phyloP scores from a whole-genome alignment of 2,329 filamentous ascomycete species.

The Colletotrichum sp. region DNA sequence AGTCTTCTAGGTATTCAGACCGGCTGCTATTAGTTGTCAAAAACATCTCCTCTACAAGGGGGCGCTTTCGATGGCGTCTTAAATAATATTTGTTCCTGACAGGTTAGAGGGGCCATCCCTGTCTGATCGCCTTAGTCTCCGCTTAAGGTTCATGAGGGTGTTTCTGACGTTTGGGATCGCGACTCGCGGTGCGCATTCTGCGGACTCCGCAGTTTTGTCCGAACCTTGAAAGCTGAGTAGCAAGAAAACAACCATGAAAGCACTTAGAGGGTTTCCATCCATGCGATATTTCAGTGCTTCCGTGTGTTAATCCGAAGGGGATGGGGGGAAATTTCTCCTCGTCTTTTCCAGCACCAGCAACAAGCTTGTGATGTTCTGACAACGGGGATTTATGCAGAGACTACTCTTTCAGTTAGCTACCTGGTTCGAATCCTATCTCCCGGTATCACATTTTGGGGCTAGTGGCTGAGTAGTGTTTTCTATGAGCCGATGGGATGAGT shows the following conservation, averaged over 20 bases:
- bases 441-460: too few relatives aligned
- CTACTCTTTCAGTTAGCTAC: too few relatives aligned
- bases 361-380: rapidly evolving
- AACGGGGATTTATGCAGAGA: not conserved
- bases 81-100: not conserved
- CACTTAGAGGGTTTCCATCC: rapidly evolving
- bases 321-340: not conserved
- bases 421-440: too few relatives aligned
- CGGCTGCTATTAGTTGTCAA: not conserved
- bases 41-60: rapidly evolving
- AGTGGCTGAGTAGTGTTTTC: too few relatives aligned
- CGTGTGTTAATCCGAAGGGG: not conserved
- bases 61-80: not conserved
- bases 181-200: not conserved
- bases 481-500: not conserved
- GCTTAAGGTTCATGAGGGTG: not conserved
- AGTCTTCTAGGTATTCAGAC: not conserved
- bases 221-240: not conserved
- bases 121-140: not conserved
- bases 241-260: not conserved
- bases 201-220: not conserved
- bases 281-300: not conserved
- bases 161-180: not conserved
- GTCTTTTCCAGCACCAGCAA: not conserved
- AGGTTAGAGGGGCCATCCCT: not conserved